Evolutionary conservation across 257 asterid genomes (phyloP).

Genomic region (Plectranthus barbatus): DNA sequence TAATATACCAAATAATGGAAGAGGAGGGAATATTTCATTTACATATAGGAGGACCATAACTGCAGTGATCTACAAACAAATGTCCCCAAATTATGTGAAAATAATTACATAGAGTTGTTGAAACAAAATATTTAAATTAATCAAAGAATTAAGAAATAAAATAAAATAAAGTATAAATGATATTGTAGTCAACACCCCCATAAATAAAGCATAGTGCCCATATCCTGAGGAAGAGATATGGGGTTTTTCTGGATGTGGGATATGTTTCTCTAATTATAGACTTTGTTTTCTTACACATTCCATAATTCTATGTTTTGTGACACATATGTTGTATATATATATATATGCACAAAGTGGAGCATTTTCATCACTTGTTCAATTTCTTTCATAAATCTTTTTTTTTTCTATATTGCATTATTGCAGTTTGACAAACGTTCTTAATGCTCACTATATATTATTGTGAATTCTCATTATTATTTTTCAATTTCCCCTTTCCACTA

Average conservation of each 20-base stretch:
- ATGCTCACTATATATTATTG: constrained; percentile 2
- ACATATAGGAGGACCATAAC: no score
- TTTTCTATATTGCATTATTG: constrained; percentile 24
- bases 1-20: no score
- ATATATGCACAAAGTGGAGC: constrained; percentile 22
- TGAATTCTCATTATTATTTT: background rate
- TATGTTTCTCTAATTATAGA: constrained; percentile 8
- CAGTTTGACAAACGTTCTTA: constrained; percentile 12
- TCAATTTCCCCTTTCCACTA: no score
- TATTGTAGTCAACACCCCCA: constrained; percentile 22
- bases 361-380: constrained; percentile 23
- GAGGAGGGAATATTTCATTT: no score
- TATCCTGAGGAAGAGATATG: constrained; percentile 35
- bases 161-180: no score
- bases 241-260: constrained; percentile 41
- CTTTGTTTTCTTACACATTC: constrained; percentile 17
- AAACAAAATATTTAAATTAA: no score
- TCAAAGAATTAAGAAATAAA: background rate
- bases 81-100: background rate
- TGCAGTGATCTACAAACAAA: background rate
- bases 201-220: constrained; percentile 34
- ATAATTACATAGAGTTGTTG: background rate
- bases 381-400: background rate
- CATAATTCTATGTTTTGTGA: constrained; percentile 22
- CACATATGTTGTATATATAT: background rate